A percentile compares a stretch with the other conserved stretches of the same genome.
Evolutionary conservation across 2,329 filamentous ascomycete genomes (phyloP).

Genomic region (Grosmannia penicillata): DNA sequence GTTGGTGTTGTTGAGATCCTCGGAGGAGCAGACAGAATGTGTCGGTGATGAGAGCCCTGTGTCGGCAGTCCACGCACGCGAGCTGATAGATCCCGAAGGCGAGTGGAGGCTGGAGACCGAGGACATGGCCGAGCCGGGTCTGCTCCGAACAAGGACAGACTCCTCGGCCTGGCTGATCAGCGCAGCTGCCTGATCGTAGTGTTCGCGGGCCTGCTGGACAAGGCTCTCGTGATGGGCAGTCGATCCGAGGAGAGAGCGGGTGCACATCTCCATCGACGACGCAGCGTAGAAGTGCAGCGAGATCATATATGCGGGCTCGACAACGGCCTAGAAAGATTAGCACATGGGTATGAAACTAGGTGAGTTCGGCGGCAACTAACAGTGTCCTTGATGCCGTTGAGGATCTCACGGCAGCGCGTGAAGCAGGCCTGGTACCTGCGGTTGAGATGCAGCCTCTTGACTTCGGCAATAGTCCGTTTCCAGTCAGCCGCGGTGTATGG

Average conservation of each 20-base stretch:
- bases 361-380: conserved; percentile 17
- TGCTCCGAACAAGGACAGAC: conserved; percentile 18
- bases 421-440: conserved; percentile 38
- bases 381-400: conserved; percentile 30
- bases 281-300: conserved; percentile 49
- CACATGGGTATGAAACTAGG: neutral
- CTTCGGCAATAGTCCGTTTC: conserved; percentile 32
- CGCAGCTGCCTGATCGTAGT: conserved; percentile 33
- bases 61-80: conserved; percentile 24
- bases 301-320: conserved; percentile 40
- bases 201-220: conserved; percentile 33
- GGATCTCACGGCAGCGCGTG: conserved; percentile 34
- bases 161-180: conserved; percentile 34
- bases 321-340: conserved; percentile 10
- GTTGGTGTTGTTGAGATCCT: conserved; percentile 16
- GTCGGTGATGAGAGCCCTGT: conserved; percentile 31
- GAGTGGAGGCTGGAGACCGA: conserved; percentile 27
- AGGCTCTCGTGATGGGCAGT: conserved; percentile 31
- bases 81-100: conserved; percentile 30
- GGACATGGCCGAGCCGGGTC: conserved; percentile 21
- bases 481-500: conserved; percentile 34
- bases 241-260: conserved; percentile 28
- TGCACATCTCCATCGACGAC: conserved; percentile 41
- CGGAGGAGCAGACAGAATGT: conserved; percentile 25
- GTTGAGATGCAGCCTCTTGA: conserved; percentile 38